Conservation (phyloP, 2,329 filamentous ascomycete species). For the Venturiaceae sp. region DNA sequence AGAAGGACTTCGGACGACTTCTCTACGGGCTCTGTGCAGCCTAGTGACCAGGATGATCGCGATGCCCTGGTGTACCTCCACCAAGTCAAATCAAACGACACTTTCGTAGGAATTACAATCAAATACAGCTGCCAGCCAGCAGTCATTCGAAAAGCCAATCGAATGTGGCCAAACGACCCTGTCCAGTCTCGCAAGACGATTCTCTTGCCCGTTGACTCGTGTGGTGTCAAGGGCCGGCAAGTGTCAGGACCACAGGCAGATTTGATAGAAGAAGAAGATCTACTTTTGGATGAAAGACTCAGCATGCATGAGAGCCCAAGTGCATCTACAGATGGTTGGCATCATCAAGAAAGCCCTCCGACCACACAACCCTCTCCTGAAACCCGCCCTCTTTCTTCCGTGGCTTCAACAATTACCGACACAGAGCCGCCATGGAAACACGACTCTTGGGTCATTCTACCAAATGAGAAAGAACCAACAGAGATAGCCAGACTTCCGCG, state of each 20-base stretch:
- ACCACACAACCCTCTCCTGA: slow-evolving; percentile 21
- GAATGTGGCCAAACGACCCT: slow-evolving; percentile 89
- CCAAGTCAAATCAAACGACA: slow-evolving; percentile 72
- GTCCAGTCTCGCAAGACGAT: slow-evolving; percentile 77
- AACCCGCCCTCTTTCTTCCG: slow-evolving; percentile 22
- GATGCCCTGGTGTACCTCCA: slow-evolving; percentile 88
- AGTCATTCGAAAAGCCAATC: slow-evolving; percentile 75
- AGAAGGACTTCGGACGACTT: slow-evolving; percentile 59
- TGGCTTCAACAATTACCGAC: slow-evolving; percentile 23
- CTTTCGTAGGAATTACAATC: slow-evolving; percentile 81
- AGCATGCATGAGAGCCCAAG: slow-evolving; percentile 22
- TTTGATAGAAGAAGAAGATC: slow-evolving; percentile 16
- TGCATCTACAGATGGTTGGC: slow-evolving; percentile 14
- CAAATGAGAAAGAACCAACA: slow-evolving; percentile 59
- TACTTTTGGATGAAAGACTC: slow-evolving; percentile 20
- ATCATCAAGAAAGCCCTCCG: slow-evolving; percentile 22
- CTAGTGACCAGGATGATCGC: slow-evolving; percentile 50
- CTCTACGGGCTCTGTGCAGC: slow-evolving; percentile 34
- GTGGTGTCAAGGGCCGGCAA: slow-evolving; percentile 66
- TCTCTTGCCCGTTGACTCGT: slow-evolving; percentile 80
- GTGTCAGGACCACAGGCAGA: slow-evolving; percentile 23
- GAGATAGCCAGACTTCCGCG: slow-evolving; percentile 81
- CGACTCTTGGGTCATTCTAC: slow-evolving; percentile 79
- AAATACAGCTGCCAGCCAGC: slow-evolving; percentile 82
- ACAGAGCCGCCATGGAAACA: slow-evolving; percentile 68